Evolutionary conservation across 768 basidiomycete genomes (phyloP), one percentile per base, ranked within the genome.

Genomic region (Tubosaeta brunneosetosa): DNA sequence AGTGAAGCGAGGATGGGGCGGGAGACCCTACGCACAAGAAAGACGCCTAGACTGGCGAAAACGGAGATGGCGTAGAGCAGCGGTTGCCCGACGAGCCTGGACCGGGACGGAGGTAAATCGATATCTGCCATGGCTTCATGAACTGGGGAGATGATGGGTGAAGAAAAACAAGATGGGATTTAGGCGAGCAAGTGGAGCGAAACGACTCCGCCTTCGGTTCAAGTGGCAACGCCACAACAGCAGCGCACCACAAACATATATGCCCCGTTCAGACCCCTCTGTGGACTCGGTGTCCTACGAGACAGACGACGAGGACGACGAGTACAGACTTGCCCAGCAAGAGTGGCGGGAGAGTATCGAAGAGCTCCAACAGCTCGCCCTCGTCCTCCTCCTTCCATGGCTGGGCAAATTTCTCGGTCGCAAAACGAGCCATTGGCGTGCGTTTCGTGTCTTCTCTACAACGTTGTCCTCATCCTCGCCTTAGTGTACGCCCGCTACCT

Each of bases 321-420:
- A 92, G 61, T 83, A 81, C 60, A 81, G 76, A 37, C 74, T 86
- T 44, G 88, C 89, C 3, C 88, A 94, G 69, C 79, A 87, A 66
- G 94, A 97, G 73, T 95, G 94, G 94, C 86, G 93, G 62, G 94
- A 97, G 69, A 90, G 87, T 62, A 63, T 95, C 46, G 73, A 84
- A 55, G 92, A 97, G 66, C 77, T 97, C 42, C 85, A 88, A 65
- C 81, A 91, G 65, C 80, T 95, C 17, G 70, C 90, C 48, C 80
- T 87, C 34, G 76, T 91, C 51, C 85, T 94, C 25, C 74, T 94
- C 43, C 73, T 97, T 52, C 94, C 94, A 2, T 87, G 84, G 72
- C 67, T 93, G 53, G 94, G 94, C 49, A 94, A 91, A 66, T 95
- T 84, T 81, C 65, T 94, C 33, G 94, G 94, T 29, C 77, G 94